Conservation (phyloP, 1,139 yeast genomes). For the Magnusiomyces tetraspermus region DNA sequence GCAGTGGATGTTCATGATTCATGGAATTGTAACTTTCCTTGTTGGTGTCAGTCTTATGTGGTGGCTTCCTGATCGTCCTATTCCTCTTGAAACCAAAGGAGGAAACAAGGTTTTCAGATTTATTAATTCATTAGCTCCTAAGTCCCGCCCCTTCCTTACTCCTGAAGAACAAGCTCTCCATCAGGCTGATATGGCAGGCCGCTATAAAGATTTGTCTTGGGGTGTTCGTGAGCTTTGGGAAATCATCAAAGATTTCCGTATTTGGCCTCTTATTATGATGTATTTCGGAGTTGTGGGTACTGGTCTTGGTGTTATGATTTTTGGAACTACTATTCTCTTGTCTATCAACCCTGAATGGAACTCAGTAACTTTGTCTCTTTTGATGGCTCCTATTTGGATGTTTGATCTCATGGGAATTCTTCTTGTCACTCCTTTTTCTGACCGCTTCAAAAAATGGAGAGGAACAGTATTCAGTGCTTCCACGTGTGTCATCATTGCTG, state of each 20-base stretch:
- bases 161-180: slow-evolving; percentile 49
- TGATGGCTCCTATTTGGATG: slow-evolving; percentile 86
- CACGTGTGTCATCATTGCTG: slow-evolving; percentile 58
- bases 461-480: slow-evolving; percentile 54
- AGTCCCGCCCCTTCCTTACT: slow-evolving; percentile 41
- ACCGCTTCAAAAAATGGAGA: slow-evolving; percentile 49
- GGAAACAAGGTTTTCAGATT: slow-evolving; percentile 10
- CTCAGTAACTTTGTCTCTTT: slow-evolving; percentile 60
- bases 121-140: slow-evolving; percentile 28
- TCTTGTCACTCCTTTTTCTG: slow-evolving; percentile 70
- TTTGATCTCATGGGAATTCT: slow-evolving; percentile 76
- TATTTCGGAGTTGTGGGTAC: slow-evolving; percentile 89
- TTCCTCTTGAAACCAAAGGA: neutral
- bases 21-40: slow-evolving; percentile 61
- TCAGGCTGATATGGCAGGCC: slow-evolving; percentile 49
- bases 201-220: slow-evolving; percentile 46
- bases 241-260: slow-evolving; percentile 53
- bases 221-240: slow-evolving; percentile 47
- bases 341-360: slow-evolving; percentile 54
- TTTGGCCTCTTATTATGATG: slow-evolving; percentile 80
- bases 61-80: slow-evolving; percentile 83
- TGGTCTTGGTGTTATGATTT: slow-evolving; percentile 76
- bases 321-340: slow-evolving; percentile 72
- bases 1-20: slow-evolving; percentile 79
- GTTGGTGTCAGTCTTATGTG: slow-evolving; percentile 59